Percentiles rank a stretch among this genome's conserved stretches.
Evolutionary conservation across 768 basidiomycete species (phyloP).

Genomic region (Pleurotus eryngii): DNA sequence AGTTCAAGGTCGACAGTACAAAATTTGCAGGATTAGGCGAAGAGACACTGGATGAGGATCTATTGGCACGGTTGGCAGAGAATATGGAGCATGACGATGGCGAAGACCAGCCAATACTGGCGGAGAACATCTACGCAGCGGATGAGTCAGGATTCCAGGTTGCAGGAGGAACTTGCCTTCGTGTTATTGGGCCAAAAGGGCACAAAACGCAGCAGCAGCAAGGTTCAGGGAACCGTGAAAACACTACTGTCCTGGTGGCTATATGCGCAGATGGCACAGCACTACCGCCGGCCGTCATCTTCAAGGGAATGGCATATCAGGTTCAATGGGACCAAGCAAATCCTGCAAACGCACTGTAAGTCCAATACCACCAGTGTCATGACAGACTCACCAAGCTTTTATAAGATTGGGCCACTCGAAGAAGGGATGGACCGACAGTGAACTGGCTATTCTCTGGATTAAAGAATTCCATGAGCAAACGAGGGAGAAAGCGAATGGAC

Average conservation of each 20-base stretch:
- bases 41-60: background rate
- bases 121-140: slow-evolving; percentile 26
- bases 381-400: background rate
- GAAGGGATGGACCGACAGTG: slow-evolving; percentile 24
- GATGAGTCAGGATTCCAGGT: slow-evolving; percentile 33
- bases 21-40: background rate
- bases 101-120: slow-evolving; percentile 12
- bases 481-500: slow-evolving; percentile 15
- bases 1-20: background rate
- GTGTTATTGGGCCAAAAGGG: slow-evolving; percentile 24
- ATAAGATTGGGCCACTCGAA: background rate
- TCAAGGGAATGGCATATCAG: slow-evolving; percentile 33
- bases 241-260: slow-evolving; percentile 31
- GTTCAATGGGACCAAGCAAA: slow-evolving; percentile 37
- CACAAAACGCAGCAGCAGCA: slow-evolving; percentile 27
- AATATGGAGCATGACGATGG: background rate
- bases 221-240: slow-evolving; percentile 24
- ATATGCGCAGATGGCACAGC: slow-evolving; percentile 37
- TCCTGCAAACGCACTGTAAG: slow-evolving; percentile 37
- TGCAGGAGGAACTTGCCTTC: slow-evolving; percentile 17
- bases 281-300: slow-evolving; percentile 34
- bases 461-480: slow-evolving; percentile 24
- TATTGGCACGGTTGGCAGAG: background rate
- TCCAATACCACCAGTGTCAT: slow-evolving; percentile 1
- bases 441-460: slow-evolving; percentile 24